These are phyloP conservation scores for Beauveria asiatica DNA, from an alignment of 2,329 filamentous ascomycete genomes.

Conservation along the genomic window DNA sequence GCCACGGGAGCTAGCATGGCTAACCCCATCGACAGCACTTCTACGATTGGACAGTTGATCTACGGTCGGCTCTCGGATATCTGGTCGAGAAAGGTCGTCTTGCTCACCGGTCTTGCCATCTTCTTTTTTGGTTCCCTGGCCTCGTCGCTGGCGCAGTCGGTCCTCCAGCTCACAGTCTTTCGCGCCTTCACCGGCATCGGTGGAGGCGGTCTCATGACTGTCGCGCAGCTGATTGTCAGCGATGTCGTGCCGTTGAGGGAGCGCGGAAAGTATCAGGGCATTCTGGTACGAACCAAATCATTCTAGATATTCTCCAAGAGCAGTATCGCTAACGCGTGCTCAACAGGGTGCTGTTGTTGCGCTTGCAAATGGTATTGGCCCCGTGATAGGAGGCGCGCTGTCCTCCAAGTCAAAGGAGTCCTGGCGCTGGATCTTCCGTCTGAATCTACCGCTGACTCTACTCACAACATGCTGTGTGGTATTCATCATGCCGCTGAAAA, in stretches of 20 bases:
- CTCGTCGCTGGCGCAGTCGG: constrained; percentile 31
- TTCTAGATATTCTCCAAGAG: not conserved
- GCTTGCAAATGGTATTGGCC: constrained; percentile 45
- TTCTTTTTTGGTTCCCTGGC: constrained; percentile 37
- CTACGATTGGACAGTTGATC: constrained; percentile 37
- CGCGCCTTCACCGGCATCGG: constrained; percentile 45
- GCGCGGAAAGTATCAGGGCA: constrained; percentile 64
- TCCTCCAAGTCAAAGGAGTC: constrained; percentile 36
- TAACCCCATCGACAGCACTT: constrained; percentile 23
- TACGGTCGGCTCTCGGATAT: constrained; percentile 39
- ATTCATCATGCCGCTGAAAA: constrained; percentile 49
- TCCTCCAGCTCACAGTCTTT: constrained; percentile 32
- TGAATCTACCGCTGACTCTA: constrained; percentile 44
- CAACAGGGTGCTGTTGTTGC: constrained; percentile 39
- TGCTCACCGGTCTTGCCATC: constrained; percentile 30
- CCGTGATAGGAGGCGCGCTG: constrained; percentile 43
- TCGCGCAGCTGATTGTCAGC: constrained; percentile 60
- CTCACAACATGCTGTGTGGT: constrained; percentile 38
- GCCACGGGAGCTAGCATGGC: not conserved
- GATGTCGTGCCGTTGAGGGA: constrained; percentile 63
- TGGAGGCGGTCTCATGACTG: constrained; percentile 62
- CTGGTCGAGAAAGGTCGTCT: constrained; percentile 35
- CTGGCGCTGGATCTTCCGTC: constrained; percentile 45
- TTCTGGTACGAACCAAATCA: constrained; percentile 25
- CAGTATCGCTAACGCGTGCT: not conserved